phyloP scores from a whole-genome alignment of 225 moss, liverwort and hornwort genomes.

The Pseudisothecium myosuroides region DNA sequence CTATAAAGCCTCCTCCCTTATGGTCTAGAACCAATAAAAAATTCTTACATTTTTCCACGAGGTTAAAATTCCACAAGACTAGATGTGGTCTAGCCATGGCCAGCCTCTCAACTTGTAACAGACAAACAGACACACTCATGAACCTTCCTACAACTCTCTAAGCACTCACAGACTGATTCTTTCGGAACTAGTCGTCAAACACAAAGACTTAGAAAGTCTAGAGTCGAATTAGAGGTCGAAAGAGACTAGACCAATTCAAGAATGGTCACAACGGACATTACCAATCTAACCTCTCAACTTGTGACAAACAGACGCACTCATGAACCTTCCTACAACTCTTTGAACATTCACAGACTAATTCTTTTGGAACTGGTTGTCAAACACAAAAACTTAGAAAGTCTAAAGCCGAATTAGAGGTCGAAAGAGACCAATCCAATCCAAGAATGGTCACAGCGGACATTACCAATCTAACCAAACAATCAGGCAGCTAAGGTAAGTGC shows the following conservation, averaged over 20 bases:
- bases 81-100: background rate
- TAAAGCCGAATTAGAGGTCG: background rate
- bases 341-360: accelerated
- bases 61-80: background rate
- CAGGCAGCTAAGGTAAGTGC: too few relatives aligned
- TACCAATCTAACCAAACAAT: background rate
- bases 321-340: background rate
- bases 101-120: too few relatives aligned
- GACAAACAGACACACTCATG: background rate
- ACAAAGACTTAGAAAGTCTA: background rate
- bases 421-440: background rate
- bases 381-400: background rate
- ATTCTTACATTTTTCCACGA: background rate
- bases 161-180: too few relatives aligned
- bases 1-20: background rate
- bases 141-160: background rate
- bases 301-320: background rate
- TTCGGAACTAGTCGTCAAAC: background rate
- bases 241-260: background rate
- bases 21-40: background rate
- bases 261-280: background rate
- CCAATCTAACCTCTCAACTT: background rate
- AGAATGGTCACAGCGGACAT: too few relatives aligned
- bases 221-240: background rate
- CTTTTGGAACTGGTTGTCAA: background rate